Evolutionary conservation across 164 flowering plant genomes (phyloP).

Genomic region (Chloranthus sessilifolius): DNA sequence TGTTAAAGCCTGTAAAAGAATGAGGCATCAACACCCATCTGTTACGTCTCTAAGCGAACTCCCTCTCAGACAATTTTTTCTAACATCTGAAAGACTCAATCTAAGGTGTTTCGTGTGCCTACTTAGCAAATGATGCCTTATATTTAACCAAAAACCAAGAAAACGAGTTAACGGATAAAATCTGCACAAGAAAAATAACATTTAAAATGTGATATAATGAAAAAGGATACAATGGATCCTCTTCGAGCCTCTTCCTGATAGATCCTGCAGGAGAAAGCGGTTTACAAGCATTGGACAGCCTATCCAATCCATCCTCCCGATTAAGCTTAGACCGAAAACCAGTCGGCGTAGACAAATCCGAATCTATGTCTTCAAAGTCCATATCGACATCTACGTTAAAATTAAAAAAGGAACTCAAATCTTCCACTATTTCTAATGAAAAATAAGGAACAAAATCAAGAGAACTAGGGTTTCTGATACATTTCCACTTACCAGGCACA

Average conservation of each 20-base stretch:
- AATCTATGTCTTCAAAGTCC: conserved; percentile 27
- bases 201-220: background rate
- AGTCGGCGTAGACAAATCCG: conserved; percentile 18
- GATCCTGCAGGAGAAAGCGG: conserved; percentile 17
- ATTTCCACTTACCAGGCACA: conserved; percentile 33
- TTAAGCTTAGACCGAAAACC: conserved; percentile 7
- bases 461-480: background rate
- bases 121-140: too few relatives aligned
- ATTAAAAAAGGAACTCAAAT: too few relatives aligned
- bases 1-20: too few relatives aligned
- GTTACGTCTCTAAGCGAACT: too few relatives aligned
- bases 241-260: conserved; percentile 31
- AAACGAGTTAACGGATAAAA: background rate
- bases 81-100: too few relatives aligned
- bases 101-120: too few relatives aligned
- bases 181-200: background rate
- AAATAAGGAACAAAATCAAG: background rate
- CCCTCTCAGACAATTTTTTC: too few relatives aligned
- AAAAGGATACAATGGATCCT: conserved; percentile 66
- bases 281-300: conserved; percentile 11
- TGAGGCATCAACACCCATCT: too few relatives aligned
- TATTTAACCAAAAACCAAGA: background rate
- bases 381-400: conserved; percentile 20
- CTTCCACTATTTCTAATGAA: background rate
- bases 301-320: conserved; percentile 11